Evolutionary conservation across 2,329 filamentous ascomycete species (phyloP), one percentile per base, ranked within the genome.

Genomic region (Aspergillus niger): DNA sequence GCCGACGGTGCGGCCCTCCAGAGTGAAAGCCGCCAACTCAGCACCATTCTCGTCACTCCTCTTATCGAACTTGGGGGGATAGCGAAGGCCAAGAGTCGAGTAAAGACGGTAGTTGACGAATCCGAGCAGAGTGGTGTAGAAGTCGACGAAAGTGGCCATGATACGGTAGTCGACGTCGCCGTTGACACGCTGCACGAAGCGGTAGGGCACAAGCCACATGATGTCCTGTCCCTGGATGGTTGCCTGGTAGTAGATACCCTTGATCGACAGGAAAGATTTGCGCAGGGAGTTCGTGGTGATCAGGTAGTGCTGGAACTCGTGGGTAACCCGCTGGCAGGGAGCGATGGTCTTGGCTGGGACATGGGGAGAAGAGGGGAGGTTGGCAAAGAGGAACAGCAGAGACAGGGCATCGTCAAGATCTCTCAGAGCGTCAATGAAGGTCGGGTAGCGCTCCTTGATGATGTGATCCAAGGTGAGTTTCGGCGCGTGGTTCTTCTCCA

Each of bases 171-270:
- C 95, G 65, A 99, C 90, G 77, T 99, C 95, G 60, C 90, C 91
- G 43, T 95, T 91, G 13, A 97, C 89, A 68, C 91, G 85, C 82
- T 99, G 95, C 73, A 98, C 97, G 80, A 99, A 99, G 77, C 92
- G 92, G 82, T 99, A 99, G 1, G 95, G 95, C 10, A 97, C 94
- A 41, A 99, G 84, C 95, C 95, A 99, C 67, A 98, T 83, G 53
- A 99, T 90, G 72, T 98, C 94, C 80, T 99, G 93, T 52, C 95
- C 95, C 77, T 97, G 92, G 63, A 99, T 96, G 55, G 89, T 97
- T 24, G 94, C 95, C 80, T 98, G 94, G 80, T 98, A 99, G 82
- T 99, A 99, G 72, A 99, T 98, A 63, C 95, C 95, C 84, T 99
- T 99, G 80, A 99, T 98, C 1, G 92, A 97, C 66, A 99, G 81